phyloP scores from a whole-genome alignment of 768 basidiomycete genomes.

The Filobasidium floriforme region DNA sequence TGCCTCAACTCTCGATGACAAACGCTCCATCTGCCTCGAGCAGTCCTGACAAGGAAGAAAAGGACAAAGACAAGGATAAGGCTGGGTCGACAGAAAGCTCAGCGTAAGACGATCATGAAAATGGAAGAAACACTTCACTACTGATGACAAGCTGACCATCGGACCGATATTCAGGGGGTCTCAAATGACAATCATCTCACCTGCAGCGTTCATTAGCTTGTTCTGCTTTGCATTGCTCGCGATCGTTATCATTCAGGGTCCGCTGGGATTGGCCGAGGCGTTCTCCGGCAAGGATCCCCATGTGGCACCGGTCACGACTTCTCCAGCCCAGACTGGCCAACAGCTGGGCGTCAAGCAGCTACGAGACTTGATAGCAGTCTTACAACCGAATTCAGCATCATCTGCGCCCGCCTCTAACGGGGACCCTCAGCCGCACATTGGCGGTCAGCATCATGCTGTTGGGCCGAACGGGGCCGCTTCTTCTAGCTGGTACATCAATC shows the following conservation, averaged over 20 bases:
- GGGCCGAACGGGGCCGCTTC: background rate
- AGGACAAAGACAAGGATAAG: constrained; percentile 10
- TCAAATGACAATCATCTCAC: constrained; percentile 12
- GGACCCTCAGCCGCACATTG: background rate
- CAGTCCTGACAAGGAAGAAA: constrained; percentile 4
- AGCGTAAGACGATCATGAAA: background rate
- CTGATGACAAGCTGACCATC: too few relatives aligned
- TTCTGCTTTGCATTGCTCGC: constrained; percentile 15
- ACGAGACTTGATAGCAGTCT: background rate
- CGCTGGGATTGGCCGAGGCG: constrained; percentile 11
- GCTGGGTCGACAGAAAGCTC: background rate
- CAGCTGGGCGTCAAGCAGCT: background rate
- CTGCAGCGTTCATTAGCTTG: constrained; percentile 17
- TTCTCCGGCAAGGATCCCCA: background rate
- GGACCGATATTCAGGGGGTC: background rate
- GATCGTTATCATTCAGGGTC: constrained; percentile 20
- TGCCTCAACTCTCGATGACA: background rate
- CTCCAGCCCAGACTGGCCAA: background rate
- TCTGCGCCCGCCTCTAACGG: background rate
- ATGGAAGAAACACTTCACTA: too few relatives aligned
- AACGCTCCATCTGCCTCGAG: too few relatives aligned
- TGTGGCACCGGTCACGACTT: too few relatives aligned
- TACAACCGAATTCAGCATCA: background rate
- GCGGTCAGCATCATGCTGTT: background rate
- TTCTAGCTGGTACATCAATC: background rate